Percentiles rank a stretch among this genome's conserved stretches.
Evolutionary conservation across 331 rosid species (phyloP).

Genomic region (Pyracantha coccinea): DNA sequence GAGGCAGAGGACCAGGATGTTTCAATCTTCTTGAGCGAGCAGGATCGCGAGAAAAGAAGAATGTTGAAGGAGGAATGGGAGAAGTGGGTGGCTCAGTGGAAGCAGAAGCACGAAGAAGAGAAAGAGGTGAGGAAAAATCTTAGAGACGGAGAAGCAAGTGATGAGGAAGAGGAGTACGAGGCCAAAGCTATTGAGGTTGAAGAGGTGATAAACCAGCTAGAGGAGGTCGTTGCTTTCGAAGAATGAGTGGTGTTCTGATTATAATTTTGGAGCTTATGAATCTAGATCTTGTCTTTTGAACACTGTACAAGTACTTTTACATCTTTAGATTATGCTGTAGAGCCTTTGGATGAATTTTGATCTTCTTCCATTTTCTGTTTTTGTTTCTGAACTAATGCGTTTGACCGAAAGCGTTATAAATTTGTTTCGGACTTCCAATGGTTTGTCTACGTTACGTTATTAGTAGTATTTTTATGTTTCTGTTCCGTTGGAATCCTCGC

Average conservation of each 20-base stretch:
- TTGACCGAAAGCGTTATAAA: neutral
- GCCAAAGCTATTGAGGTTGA: constrained; percentile 80
- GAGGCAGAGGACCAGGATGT: constrained; percentile 87
- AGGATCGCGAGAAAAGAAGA: constrained; percentile 72
- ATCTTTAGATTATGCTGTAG: neutral
- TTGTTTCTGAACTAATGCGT: neutral
- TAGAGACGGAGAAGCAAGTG: constrained; percentile 81
- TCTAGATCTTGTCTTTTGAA: neutral
- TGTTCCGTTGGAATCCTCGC: neutral
- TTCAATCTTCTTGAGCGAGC: constrained; percentile 64
- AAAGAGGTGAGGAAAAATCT: constrained; percentile 42
- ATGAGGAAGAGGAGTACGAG: constrained; percentile 82
- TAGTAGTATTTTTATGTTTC: neutral
- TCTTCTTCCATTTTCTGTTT: neutral
- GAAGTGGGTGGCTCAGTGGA: constrained; percentile 67
- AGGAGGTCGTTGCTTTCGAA: constrained; percentile 47
- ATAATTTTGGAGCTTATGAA: neutral
- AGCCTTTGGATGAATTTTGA: neutral
- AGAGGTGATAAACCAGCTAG: constrained; percentile 39
- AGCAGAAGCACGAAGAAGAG: constrained; percentile 56
- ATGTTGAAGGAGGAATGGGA: constrained; percentile 81
- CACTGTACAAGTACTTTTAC: neutral
- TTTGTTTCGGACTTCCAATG: neutral
- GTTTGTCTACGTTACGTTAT: neutral
- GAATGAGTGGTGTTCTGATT: neutral